A percentile compares a stretch with the other conserved stretches of the same genome.
phyloP scores from a whole-genome alignment of 805 yeast genomes.

The Suhomyces prunicola region DNA sequence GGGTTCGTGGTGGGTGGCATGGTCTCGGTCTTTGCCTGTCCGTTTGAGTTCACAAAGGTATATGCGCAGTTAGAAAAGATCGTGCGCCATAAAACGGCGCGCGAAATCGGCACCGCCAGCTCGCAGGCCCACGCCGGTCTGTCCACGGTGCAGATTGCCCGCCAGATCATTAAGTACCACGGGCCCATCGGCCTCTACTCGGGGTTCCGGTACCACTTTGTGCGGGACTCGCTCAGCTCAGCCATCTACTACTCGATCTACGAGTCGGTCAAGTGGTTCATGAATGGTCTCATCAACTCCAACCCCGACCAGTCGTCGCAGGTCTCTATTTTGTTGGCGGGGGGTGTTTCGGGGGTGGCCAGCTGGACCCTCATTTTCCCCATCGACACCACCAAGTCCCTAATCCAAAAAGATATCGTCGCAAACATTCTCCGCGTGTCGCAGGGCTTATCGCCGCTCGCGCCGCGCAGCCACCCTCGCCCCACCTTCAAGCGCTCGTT shows the following conservation, averaged over 20 bases:
- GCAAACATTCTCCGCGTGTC: slow-evolving; percentile 56
- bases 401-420: slow-evolving; percentile 71
- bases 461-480: slow-evolving; percentile 26
- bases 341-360: slow-evolving; percentile 74
- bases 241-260: slow-evolving; percentile 73
- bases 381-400: slow-evolving; percentile 73
- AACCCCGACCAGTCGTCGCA: slow-evolving; percentile 28
- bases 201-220: slow-evolving; percentile 64
- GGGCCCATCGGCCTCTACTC: slow-evolving; percentile 69
- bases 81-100: slow-evolving; percentile 25
- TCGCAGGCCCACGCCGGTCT: slow-evolving; percentile 4
- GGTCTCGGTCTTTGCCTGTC: slow-evolving; percentile 68
- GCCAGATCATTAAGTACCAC: slow-evolving; percentile 51
- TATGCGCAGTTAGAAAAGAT: slow-evolving; percentile 69
- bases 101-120: slow-evolving; percentile 6
- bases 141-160: slow-evolving; percentile 42
- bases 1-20: slow-evolving; percentile 68
- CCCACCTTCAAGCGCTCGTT: slow-evolving; percentile 41
- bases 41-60: slow-evolving; percentile 80
- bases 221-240: slow-evolving; percentile 68
- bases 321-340: slow-evolving; percentile 48
- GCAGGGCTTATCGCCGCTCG: slow-evolving; percentile 45
- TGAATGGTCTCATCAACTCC: slow-evolving; percentile 29
- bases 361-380: slow-evolving; percentile 79
- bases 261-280: slow-evolving; percentile 62